A percentile compares a stretch with the other conserved stretches of the same genome.
phyloP scores from a whole-genome alignment of 352 stramenopile genomes.

The Pythium myriotylum region DNA sequence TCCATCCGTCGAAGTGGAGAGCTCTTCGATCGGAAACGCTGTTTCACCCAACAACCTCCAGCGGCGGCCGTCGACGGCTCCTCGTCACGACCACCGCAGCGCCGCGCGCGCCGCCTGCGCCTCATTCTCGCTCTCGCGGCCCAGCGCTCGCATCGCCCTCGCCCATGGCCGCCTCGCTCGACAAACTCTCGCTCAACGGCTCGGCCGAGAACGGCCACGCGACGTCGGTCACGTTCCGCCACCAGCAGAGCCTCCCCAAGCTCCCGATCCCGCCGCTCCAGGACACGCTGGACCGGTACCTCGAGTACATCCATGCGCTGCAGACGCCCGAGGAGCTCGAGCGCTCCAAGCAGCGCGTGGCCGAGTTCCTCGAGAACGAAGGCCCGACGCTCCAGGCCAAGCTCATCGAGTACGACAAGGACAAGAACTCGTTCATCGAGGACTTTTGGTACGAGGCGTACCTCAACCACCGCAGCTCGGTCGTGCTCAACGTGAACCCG shows the following conservation, averaged over 20 bases:
- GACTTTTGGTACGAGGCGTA: conserved; percentile 98
- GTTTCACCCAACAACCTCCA: no score
- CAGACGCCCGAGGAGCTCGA: conserved; percentile 71
- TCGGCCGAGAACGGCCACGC: conserved; percentile 1
- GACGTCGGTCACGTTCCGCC: conserved; percentile 62
- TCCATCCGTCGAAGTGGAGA: no score
- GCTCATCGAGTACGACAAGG: conserved; percentile 68
- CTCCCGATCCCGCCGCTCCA: conserved; percentile 84
- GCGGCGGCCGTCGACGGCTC: no score
- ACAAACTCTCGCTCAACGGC: neutral
- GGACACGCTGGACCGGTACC: conserved; percentile 78
- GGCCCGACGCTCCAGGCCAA: conserved; percentile 76
- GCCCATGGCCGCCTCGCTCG: neutral
- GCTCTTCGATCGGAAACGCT: no score
- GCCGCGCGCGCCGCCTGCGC: no score
- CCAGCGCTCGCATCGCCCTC: no score
- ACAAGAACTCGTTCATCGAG: conserved; percentile 85
- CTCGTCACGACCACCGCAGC: no score
- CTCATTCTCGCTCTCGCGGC: no score
- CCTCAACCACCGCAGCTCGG: conserved; percentile 88
- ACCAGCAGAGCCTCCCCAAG: conserved; percentile 76
- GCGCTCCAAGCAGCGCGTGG: conserved; percentile 49
- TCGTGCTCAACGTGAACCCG: conserved; percentile 97
- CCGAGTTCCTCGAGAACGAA: conserved; percentile 62
- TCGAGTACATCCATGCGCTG: conserved; percentile 73